Evolutionary conservation across 768 basidiomycete genomes (phyloP).

Genomic region (Hydnomerulius pinastri): DNA sequence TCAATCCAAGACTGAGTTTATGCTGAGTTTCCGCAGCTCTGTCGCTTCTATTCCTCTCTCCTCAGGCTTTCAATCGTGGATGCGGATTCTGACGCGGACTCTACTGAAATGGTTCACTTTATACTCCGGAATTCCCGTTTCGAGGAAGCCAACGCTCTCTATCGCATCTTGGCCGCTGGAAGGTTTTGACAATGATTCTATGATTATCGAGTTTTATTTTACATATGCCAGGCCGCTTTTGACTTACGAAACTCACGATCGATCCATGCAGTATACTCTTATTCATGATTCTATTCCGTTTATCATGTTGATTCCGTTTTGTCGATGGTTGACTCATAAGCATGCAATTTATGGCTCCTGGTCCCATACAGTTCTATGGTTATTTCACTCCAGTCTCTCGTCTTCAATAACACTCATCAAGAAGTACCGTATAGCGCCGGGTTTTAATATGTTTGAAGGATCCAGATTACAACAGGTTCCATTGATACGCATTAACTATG

Average conservation of each 20-base stretch:
- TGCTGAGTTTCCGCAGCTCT: constrained; percentile 47
- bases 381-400: too few species aligned
- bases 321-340: neutral
- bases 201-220: constrained; percentile 4
- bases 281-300: neutral
- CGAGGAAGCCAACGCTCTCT: constrained; percentile 76
- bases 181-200: constrained; percentile 26
- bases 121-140: constrained; percentile 69
- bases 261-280: constrained; percentile 6
- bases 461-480: constrained; percentile 24
- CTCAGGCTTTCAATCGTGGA: constrained; percentile 69
- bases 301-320: neutral
- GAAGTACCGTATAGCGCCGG: too few species aligned
- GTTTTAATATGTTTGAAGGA: too few species aligned
- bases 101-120: constrained; percentile 79
- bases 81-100: constrained; percentile 62
- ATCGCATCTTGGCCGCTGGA: constrained; percentile 57
- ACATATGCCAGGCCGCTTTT: constrained; percentile 13
- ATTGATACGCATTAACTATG: constrained; percentile 16
- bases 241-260: constrained; percentile 18
- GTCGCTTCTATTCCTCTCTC: constrained; percentile 73
- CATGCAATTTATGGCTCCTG: neutral
- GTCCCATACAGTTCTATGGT: constrained; percentile 3
- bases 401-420: too few species aligned
- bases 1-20: constrained; percentile 6